Evolutionary conservation across 1,284 basidiomycete genomes (phyloP).

Genomic region (Cryptococcus amylolentus): DNA sequence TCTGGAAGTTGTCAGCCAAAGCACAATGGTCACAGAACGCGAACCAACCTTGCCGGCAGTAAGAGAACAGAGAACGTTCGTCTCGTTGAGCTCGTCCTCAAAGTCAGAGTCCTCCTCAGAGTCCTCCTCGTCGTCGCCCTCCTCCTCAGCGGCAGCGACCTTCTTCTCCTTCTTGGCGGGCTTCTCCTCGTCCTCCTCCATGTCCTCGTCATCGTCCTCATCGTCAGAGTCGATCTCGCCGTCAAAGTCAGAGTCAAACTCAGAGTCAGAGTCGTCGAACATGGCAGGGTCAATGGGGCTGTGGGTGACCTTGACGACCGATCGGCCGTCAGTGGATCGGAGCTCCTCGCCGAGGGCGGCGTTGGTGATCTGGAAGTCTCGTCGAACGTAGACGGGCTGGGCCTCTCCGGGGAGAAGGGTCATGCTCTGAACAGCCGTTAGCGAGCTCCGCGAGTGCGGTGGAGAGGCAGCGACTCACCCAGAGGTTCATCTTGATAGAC

Average conservation of each 20-base stretch:
- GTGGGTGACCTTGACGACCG: conserved; percentile 76
- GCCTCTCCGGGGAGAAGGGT: conserved; percentile 58
- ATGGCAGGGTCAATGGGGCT: conserved; percentile 42
- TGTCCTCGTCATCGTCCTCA: conserved; percentile 40
- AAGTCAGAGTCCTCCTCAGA: conserved; percentile 52
- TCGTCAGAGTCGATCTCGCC: conserved; percentile 49
- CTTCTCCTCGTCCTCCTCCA: conserved; percentile 53
- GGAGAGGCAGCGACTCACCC: conserved; percentile 26
- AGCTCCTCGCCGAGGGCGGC: conserved; percentile 74
- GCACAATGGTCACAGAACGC: background rate
- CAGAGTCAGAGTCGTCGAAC: conserved; percentile 57
- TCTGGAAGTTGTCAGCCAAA: conserved; percentile 50
- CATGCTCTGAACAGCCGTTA: conserved; percentile 3
- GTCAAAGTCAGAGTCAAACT: conserved; percentile 50
- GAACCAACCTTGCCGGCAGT: conserved; percentile 51
- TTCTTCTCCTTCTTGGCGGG: conserved; percentile 10
- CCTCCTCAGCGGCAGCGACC: conserved; percentile 13
- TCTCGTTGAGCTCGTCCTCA: conserved; percentile 48
- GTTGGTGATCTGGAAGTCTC: conserved; percentile 79
- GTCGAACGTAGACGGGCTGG: conserved; percentile 60
- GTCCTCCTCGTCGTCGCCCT: conserved; percentile 45
- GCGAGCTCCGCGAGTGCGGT: background rate
- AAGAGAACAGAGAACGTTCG: conserved; percentile 53
- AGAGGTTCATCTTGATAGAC: conserved; percentile 44
- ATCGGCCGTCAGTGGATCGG: conserved; percentile 62